Conservation (phyloP, 2,329 filamentous ascomycete genomes). For the Sporothrix humicola region DNA sequence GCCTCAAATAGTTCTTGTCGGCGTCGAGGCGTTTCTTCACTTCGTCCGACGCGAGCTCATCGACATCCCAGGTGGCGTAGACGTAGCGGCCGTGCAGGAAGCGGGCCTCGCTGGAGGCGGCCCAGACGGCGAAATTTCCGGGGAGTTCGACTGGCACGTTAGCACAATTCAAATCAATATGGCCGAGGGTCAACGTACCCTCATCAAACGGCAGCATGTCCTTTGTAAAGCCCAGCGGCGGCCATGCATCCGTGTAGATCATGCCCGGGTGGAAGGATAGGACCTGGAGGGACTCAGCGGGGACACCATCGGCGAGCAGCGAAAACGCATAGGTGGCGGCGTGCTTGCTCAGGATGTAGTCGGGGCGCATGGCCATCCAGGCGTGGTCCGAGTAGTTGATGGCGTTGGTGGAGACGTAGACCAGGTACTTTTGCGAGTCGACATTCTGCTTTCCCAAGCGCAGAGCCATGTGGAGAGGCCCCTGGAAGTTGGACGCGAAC, state of each 20-base stretch:
- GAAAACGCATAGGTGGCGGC: constrained; percentile 37
- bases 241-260: constrained; percentile 30
- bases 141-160: constrained; percentile 23
- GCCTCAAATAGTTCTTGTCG: constrained; percentile 38
- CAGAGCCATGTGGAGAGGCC: constrained; percentile 32
- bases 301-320: constrained; percentile 38
- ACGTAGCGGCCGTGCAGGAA: constrained; percentile 50
- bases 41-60: constrained; percentile 43
- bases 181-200: not conserved
- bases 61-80: constrained; percentile 51
- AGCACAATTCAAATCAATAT: too few species aligned
- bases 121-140: constrained; percentile 49
- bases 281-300: constrained; percentile 40
- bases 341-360: constrained; percentile 40
- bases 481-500: constrained; percentile 38
- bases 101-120: constrained; percentile 46
- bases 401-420: constrained; percentile 32
- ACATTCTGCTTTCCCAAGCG: not conserved
- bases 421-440: not conserved
- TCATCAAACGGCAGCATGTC: constrained; percentile 33
- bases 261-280: constrained; percentile 41
- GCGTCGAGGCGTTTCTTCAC: constrained; percentile 33
- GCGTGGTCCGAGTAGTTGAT: constrained; percentile 30
- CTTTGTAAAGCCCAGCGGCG: constrained; percentile 1
- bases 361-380: constrained; percentile 38